Percentiles rank a stretch among this genome's conserved stretches.
These are phyloP conservation scores for Coffea canephora DNA, from an alignment of 257 asterid species.

Conservation along the genomic window DNA sequence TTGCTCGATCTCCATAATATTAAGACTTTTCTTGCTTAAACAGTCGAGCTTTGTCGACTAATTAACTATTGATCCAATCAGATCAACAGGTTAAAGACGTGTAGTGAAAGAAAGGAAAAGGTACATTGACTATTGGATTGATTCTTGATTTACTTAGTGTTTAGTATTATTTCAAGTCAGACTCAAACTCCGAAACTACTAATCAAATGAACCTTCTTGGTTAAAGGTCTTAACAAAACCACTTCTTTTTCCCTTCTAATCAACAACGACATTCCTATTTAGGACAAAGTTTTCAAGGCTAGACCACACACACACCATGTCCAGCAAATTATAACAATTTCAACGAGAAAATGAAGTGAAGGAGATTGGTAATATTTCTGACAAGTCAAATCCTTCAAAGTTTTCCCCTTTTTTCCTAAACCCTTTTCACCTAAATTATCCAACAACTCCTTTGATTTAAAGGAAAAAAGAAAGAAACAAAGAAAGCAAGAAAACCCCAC, in stretches of 20 bases:
- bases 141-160: neutral
- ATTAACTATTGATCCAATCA: neutral
- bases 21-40: neutral
- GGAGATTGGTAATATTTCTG: neutral
- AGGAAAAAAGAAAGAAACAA: neutral
- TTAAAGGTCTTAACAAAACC: neutral
- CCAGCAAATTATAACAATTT: too few species aligned
- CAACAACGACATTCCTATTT: neutral
- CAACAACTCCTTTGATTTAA: neutral
- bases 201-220: neutral
- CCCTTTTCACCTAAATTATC: neutral
- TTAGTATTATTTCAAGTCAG: neutral
- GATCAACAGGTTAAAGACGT: neutral
- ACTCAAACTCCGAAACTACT: neutral
- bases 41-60: neutral
- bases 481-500: neutral
- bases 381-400: neutral
- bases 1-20: neutral
- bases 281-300: neutral
- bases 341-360: too few species aligned
- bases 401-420: neutral
- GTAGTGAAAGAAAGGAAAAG: neutral
- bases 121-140: neutral
- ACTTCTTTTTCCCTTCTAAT: neutral
- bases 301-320: neutral